phyloP scores from a whole-genome alignment of 2,329 filamentous ascomycete genomes.

The Calycina marina region DNA sequence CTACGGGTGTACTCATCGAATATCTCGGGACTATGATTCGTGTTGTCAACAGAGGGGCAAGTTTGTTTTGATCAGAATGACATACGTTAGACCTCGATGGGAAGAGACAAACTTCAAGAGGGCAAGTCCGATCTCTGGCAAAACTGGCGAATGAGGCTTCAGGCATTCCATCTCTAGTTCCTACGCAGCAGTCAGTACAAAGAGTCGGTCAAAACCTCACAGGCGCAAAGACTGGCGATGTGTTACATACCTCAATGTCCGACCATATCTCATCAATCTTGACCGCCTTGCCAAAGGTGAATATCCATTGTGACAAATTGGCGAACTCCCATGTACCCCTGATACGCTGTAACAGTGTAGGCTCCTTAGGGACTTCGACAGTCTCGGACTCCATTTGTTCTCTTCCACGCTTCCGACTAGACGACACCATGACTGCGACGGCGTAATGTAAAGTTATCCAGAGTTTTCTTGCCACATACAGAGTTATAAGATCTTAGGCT shows the following conservation, averaged over 20 bases:
- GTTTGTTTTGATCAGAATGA: too few species aligned
- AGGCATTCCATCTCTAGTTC: constrained; percentile 81
- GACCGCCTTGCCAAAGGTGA: constrained; percentile 74
- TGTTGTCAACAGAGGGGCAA: too few species aligned
- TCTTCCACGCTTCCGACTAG: constrained; percentile 33
- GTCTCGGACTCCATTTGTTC: constrained; percentile 28
- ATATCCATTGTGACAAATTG: constrained; percentile 85
- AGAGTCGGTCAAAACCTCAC: too few species aligned
- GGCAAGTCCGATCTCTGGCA: constrained; percentile 71
- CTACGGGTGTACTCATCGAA: constrained; percentile 89
- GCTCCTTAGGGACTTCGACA: constrained; percentile 19
- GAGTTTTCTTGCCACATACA: too few species aligned
- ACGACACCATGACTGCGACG: constrained; percentile 26
- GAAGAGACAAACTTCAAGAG: constrained; percentile 89
- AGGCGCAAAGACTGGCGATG: too few species aligned
- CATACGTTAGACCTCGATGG: constrained; percentile 81
- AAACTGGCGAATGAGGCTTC: constrained; percentile 57
- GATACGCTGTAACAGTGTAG: constrained; percentile 44
- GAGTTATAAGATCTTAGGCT: too few species aligned
- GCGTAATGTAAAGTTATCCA: too few species aligned
- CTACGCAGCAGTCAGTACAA: too few species aligned
- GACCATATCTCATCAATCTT: constrained; percentile 73
- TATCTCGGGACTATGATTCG: constrained; percentile 61
- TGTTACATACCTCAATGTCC: constrained; percentile 66
- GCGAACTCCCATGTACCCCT: constrained; percentile 95